These are phyloP conservation scores for Colletotrichum camelliae DNA, from an alignment of 2,329 filamentous ascomycete genomes.

Conservation along the genomic window DNA sequence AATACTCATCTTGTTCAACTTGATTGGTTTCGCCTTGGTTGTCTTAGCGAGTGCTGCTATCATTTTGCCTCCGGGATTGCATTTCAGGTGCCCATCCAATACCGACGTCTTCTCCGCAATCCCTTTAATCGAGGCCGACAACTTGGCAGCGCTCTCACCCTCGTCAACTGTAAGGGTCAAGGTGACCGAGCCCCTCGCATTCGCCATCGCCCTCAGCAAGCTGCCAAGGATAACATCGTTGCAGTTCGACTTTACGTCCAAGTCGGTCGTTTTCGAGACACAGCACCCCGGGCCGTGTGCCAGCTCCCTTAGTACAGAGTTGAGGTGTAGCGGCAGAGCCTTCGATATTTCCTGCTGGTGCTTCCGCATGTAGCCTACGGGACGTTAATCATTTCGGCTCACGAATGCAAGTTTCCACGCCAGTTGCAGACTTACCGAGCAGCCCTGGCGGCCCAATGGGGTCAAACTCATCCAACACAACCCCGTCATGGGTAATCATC, in stretches of 20 bases:
- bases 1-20: background rate
- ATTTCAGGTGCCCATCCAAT: background rate
- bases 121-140: background rate
- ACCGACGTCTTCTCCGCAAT: background rate
- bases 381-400: rapidly evolving
- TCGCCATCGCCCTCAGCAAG: background rate
- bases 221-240: slow-evolving; percentile 3
- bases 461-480: background rate
- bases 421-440: background rate
- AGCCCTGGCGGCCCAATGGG: background rate
- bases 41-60: background rate
- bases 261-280: background rate
- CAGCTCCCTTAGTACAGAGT: background rate
- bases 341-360: background rate
- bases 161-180: background rate
- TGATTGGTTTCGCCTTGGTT: background rate
- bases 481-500: background rate
- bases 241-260: background rate
- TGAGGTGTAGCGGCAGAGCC: background rate
- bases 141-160: background rate
- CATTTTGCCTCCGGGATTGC: background rate
- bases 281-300: background rate
- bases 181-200: background rate
- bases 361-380: background rate
- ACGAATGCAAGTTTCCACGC: rapidly evolving